These are phyloP conservation scores for Corymbia calophylla DNA, from an alignment of 441 rosid genomes.

Conservation along the genomic window DNA sequence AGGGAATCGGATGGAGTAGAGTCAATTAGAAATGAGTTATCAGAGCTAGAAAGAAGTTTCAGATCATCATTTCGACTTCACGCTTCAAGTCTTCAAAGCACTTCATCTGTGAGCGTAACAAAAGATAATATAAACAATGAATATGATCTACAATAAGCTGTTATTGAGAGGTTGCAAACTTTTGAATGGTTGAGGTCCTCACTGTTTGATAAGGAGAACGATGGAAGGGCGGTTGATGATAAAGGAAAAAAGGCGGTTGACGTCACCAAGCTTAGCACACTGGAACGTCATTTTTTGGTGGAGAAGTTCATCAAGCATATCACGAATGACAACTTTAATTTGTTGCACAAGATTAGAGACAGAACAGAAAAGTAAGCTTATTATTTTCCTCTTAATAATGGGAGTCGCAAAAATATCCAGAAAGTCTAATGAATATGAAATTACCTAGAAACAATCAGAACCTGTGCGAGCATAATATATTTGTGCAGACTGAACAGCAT, in stretches of 20 bases:
- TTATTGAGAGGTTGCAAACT: slow-evolving; percentile 44
- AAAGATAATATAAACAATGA: slow-evolving; percentile 22
- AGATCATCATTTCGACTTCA: slow-evolving; percentile 32
- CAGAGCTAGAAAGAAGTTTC: slow-evolving; percentile 43
- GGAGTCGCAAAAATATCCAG: not conserved
- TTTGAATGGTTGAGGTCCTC: slow-evolving; percentile 31
- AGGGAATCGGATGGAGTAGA: slow-evolving; percentile 28
- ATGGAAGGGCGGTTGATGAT: slow-evolving; percentile 3
- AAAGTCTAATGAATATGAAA: not conserved
- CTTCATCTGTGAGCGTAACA: slow-evolving; percentile 11
- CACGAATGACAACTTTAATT: slow-evolving; percentile 40
- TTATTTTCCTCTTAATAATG: not conserved
- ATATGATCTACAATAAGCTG: slow-evolving; percentile 39
- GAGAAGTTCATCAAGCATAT: slow-evolving; percentile 45
- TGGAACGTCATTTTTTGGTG: slow-evolving; percentile 32
- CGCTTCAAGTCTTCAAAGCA: slow-evolving; percentile 23
- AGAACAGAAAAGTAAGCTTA: slow-evolving; percentile 34
- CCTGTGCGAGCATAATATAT: not conserved
- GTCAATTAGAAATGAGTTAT: slow-evolving; percentile 30
- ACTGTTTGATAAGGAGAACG: slow-evolving; percentile 15
- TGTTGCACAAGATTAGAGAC: slow-evolving; percentile 34
- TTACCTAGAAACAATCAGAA: not conserved
- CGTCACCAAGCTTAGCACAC: slow-evolving; percentile 31
- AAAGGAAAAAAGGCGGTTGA: slow-evolving; percentile 29
- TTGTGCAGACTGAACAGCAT: not conserved